These are phyloP conservation scores for Pycnococcus provasolii DNA, from an alignment of 139 green algal genomes.

Conservation along the genomic window DNA sequence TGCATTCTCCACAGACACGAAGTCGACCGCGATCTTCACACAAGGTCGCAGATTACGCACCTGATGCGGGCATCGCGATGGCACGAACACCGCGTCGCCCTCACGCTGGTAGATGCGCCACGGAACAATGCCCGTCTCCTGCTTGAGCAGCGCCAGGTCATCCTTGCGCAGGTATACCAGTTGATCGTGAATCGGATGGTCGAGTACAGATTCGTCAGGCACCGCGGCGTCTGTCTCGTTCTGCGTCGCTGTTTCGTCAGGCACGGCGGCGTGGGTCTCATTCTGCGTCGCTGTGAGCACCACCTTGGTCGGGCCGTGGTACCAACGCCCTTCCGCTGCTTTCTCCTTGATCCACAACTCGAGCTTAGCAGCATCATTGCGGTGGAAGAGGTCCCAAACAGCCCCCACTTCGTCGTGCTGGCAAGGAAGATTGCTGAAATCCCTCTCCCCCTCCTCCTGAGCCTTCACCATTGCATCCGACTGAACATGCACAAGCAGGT, in stretches of 20 bases:
- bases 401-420: constrained; percentile 42
- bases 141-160: constrained; percentile 29
- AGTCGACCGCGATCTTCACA: constrained; percentile 74
- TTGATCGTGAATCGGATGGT: constrained; percentile 36
- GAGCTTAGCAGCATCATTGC: constrained; percentile 31
- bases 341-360: constrained; percentile 17
- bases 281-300: no score
- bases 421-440: no score
- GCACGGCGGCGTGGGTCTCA: no score
- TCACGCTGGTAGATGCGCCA: constrained; percentile 70
- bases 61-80: constrained; percentile 77
- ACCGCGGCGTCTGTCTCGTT: no score
- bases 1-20: constrained; percentile 63
- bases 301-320: no score
- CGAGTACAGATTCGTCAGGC: no score
- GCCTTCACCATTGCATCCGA: not conserved
- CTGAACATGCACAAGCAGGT: constrained; percentile 38
- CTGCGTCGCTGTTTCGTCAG: no score
- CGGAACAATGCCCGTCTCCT: constrained; percentile 36
- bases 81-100: constrained; percentile 78
- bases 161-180: constrained; percentile 24
- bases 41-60: constrained; percentile 50
- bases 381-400: constrained; percentile 74
- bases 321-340: not conserved
- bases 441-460: constrained; percentile 12